Evolutionary conservation across 257 asterid species (phyloP), one percentile per base, ranked within the genome.

Genomic region (Fraxinus pennsylvanica): DNA sequence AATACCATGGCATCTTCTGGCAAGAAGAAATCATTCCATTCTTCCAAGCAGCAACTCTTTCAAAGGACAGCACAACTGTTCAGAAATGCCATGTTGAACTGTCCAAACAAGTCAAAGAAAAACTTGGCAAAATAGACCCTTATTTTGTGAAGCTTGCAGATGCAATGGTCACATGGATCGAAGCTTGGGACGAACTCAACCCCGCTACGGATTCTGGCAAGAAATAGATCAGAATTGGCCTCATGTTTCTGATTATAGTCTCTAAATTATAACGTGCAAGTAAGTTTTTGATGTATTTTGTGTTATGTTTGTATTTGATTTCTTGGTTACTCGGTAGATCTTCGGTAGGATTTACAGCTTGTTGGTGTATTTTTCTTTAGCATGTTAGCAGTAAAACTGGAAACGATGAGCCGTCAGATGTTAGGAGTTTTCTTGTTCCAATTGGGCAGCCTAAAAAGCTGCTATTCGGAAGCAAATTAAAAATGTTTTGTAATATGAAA

Each of bases 1-100:
- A 94, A 82, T 94, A 94, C 93, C 86, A 94, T 1, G 98, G 98
- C 29, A 94, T 94, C 17, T 94, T 89, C 83, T 94, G 98, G 98
- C 98, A 94, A 84, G 97, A 94, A 78, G 98, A 94, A 82, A 91
- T 89, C 73, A 94, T 94, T 36, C 98, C 98, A 0, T 92, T 94
- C 87, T 94, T 94, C 85, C 98, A 94, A 74, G 47, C 81, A 0
- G 83, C 89, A 5, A 85, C 79, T 0, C 92, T 93, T 2, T 89
- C 96, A 0, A 91, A 92, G 76, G 94, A 90, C n/a, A 82, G 87
- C 2, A 90, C 95, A n/a, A 91, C 96, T 1, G 96, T 92, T 41
- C 97, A 92, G 79, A 88, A 92, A 61, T 92, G 97, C 75, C 90
- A 91, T 73, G 21, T 91, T 13, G 97, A 92, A 78, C 87, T 92